Percentiles rank a stretch among this genome's conserved stretches.
These are phyloP conservation scores for Scortechinia acanthostroma DNA, from an alignment of 2,329 filamentous ascomycete genomes.

Conservation along the genomic window DNA sequence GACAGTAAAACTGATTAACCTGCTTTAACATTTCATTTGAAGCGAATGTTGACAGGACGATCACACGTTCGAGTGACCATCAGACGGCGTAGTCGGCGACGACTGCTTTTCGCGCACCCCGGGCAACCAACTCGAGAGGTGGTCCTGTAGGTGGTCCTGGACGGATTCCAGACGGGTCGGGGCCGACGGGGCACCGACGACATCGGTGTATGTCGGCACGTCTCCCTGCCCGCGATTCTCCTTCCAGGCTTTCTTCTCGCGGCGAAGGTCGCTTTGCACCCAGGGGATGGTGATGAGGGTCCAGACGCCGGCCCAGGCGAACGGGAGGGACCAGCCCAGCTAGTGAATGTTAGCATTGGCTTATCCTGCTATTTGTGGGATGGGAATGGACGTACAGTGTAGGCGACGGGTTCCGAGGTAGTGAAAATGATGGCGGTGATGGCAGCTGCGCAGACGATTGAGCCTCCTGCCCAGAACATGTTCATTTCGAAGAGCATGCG, in stretches of 20 bases:
- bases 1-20: too few species aligned
- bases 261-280: constrained; percentile 1
- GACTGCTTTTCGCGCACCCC: background rate
- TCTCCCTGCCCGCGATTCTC: background rate
- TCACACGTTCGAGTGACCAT: too few species aligned
- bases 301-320: background rate
- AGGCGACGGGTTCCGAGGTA: background rate
- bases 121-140: background rate
- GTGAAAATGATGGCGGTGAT: constrained; percentile 1
- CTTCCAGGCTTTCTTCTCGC: background rate
- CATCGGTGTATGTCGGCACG: background rate
- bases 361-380: too few species aligned
- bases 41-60: too few species aligned
- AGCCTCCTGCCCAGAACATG: constrained; percentile 39
- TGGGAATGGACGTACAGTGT: background rate
- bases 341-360: background rate
- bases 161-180: background rate
- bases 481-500: constrained; percentile 43
- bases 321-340: constrained; percentile 1
- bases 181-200: background rate
- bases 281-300: background rate
- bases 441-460: background rate
- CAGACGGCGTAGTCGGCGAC: background rate
- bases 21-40: too few species aligned
- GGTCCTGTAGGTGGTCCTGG: background rate